phyloP scores from a whole-genome alignment of 2,329 filamentous ascomycete species.

The Westerdykella sp. region DNA sequence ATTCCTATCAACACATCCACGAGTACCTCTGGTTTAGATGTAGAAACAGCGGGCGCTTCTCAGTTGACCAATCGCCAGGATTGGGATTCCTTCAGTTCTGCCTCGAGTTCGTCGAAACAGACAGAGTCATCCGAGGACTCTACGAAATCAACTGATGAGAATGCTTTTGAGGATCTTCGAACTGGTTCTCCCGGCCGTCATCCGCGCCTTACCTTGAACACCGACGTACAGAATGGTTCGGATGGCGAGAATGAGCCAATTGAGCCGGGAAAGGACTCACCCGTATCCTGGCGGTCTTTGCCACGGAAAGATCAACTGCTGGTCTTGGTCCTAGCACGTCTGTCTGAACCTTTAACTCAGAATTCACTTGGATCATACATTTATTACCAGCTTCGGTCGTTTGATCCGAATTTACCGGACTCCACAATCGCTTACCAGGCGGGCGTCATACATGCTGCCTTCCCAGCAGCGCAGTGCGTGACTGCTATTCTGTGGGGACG shows the following conservation, averaged over 20 bases:
- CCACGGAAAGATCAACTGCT: slow-evolving; percentile 72
- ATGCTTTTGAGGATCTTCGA: too few species aligned
- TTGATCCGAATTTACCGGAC: slow-evolving; percentile 54
- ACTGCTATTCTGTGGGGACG: slow-evolving; percentile 80
- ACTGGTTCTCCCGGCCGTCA: too few species aligned
- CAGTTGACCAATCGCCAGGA: too few species aligned
- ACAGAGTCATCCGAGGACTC: too few species aligned
- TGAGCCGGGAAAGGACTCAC: slow-evolving; percentile 36
- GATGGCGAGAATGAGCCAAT: slow-evolving; percentile 19
- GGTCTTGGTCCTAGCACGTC: slow-evolving; percentile 68
- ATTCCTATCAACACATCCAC: not conserved
- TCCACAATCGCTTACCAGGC: slow-evolving; percentile 68
- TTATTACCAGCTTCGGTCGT: slow-evolving; percentile 83
- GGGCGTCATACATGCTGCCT: slow-evolving; percentile 70
- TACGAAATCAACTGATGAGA: too few species aligned
- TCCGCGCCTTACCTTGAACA: slow-evolving; percentile 17
- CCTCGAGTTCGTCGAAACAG: too few species aligned
- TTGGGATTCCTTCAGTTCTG: too few species aligned
- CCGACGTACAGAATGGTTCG: slow-evolving; percentile 13
- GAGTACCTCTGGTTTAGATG: not conserved
- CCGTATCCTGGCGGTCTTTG: slow-evolving; percentile 64
- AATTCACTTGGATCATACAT: slow-evolving; percentile 62
- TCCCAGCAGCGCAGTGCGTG: slow-evolving; percentile 74
- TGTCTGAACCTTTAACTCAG: slow-evolving; percentile 77
- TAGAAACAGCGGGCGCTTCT: too few species aligned